Evolutionary conservation across 257 asterid species (phyloP).

Genomic region (Anisodus tanguticus): DNA sequence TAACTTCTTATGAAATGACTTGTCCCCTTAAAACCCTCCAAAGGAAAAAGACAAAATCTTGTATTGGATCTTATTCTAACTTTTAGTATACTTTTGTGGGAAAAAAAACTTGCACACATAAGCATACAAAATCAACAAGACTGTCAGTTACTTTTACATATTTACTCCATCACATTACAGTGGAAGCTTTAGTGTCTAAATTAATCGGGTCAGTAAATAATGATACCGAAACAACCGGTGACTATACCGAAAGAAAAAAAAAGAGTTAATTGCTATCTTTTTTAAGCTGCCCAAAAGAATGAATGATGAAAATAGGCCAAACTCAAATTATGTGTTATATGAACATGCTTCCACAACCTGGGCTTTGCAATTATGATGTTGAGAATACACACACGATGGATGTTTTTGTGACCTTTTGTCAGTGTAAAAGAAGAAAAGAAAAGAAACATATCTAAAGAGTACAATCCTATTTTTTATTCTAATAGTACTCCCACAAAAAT

Average conservation of each 20-base stretch:
- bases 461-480: not conserved
- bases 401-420: not conserved
- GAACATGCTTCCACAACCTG: constrained; percentile 29
- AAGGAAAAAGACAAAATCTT: constrained; percentile 26
- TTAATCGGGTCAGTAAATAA: not conserved
- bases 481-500: constrained; percentile 61
- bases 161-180: not conserved
- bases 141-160: not conserved
- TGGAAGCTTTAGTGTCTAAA: not conserved
- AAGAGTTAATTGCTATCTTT: not conserved
- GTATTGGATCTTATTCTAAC: constrained; percentile 25
- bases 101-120: not conserved
- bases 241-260: too few species aligned
- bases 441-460: constrained; percentile 6
- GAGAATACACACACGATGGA: constrained; percentile 34
- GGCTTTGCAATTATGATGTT: constrained; percentile 8
- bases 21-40: constrained; percentile 31
- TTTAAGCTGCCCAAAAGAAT: not conserved
- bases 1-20: constrained; percentile 8
- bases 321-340: not conserved
- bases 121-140: not conserved
- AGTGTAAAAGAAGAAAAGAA: constrained; percentile 25
- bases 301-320: not conserved
- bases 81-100: not conserved
- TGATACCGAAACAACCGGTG: not conserved